Percentiles rank a stretch among this genome's conserved stretches.
These are phyloP conservation scores for Globisporangium nagaii DNA, from an alignment of 352 stramenopile genomes.

Conservation along the genomic window DNA sequence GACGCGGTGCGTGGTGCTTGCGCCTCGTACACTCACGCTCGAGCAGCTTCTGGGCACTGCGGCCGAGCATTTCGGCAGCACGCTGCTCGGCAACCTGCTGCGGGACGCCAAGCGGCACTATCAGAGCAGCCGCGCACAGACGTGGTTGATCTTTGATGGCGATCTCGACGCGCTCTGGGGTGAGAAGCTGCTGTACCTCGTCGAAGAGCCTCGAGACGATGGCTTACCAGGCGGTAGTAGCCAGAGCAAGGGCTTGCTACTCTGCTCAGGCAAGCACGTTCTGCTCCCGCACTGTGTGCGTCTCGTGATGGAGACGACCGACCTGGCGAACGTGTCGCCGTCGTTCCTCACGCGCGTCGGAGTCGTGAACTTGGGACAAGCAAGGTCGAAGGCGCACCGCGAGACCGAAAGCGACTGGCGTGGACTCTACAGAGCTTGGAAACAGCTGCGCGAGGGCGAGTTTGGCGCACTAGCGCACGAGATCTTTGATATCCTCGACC, in stretches of 20 bases:
- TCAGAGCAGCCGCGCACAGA: conserved; percentile 18
- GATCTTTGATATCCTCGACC: conserved; percentile 38
- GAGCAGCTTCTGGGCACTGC: conserved; percentile 24
- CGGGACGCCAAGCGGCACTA: conserved; percentile 36
- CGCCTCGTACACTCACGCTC: conserved; percentile 29
- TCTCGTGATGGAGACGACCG: conserved; percentile 51
- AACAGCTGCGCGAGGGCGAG: conserved; percentile 15
- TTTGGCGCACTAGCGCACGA: conserved; percentile 26
- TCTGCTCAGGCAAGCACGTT: conserved; percentile 33
- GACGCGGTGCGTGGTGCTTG: conserved; percentile 30
- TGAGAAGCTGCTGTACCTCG: conserved; percentile 36
- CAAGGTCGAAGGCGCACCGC: too few species aligned
- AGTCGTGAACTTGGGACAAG: conserved; percentile 25
- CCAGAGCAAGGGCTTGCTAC: conserved; percentile 21
- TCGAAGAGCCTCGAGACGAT: conserved; percentile 16
- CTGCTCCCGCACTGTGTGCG: conserved; percentile 27
- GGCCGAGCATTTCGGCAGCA: conserved; percentile 15
- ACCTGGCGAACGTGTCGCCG: conserved; percentile 37
- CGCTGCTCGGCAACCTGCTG: conserved; percentile 33
- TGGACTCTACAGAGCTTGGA: conserved; percentile 42
- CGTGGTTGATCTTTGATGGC: conserved; percentile 68
- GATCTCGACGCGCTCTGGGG: conserved; percentile 42
- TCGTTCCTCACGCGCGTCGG: conserved; percentile 45
- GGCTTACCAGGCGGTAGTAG: background rate
- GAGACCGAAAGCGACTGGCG: conserved; percentile 10